Conservation (phyloP, 352 stramenopile species). For the Phytopythium kandeliae region DNA sequence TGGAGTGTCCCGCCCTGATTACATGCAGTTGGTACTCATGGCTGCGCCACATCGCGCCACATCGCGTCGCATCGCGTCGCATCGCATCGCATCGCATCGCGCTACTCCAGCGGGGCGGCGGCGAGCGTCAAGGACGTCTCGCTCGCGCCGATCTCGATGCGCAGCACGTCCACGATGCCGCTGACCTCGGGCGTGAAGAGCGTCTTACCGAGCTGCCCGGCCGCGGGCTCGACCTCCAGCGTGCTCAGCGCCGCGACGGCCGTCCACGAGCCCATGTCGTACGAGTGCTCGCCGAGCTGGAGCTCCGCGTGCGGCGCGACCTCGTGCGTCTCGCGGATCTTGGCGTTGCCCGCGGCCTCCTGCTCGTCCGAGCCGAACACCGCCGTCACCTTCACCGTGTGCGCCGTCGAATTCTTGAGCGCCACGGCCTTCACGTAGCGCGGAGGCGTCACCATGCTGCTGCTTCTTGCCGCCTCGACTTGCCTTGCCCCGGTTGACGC, state of each 20-base stretch:
- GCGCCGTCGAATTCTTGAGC: conserved; percentile 61
- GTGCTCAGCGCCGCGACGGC: conserved; percentile 51
- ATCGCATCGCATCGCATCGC: conserved; percentile 4
- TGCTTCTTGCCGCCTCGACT: background rate
- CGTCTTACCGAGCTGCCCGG: conserved; percentile 24
- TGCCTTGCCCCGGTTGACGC: background rate
- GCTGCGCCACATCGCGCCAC: too few species aligned
- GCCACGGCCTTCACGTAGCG: conserved; percentile 70
- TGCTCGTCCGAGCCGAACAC: conserved; percentile 69
- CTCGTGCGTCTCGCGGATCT: conserved; percentile 53
- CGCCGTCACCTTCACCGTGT: conserved; percentile 50
- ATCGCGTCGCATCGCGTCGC: too few species aligned
- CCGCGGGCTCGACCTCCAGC: conserved; percentile 40
- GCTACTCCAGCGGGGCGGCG: conserved; percentile 23
- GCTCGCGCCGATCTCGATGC: conserved; percentile 51
- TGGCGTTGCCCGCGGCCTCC: conserved; percentile 54
- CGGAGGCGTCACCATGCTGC: conserved; percentile 38
- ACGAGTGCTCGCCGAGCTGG: conserved; percentile 54
- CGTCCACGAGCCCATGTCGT: conserved; percentile 78
- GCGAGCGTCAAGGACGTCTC: conserved; percentile 32
- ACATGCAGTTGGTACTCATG: too few species aligned
- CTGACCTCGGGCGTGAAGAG: conserved; percentile 51
- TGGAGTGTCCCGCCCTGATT: too few species aligned
- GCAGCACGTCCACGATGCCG: conserved; percentile 49
- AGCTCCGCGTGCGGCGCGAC: conserved; percentile 30